These are phyloP conservation scores for Leptomonas seymouri DNA, from an alignment of 208 protist species.

Conservation along the genomic window DNA sequence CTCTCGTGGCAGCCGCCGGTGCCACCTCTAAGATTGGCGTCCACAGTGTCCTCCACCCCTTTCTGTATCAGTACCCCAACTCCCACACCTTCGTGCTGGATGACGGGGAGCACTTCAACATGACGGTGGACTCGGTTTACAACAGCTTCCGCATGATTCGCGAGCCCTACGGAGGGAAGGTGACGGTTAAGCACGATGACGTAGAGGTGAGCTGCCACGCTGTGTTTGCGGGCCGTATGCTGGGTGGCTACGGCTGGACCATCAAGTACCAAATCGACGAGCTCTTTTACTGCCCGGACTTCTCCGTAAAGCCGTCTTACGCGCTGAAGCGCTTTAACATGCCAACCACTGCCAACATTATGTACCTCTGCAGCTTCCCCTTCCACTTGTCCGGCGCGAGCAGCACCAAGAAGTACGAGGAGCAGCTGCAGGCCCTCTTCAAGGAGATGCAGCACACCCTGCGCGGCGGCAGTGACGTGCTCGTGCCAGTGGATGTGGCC, in stretches of 20 bases:
- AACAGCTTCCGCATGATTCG: constrained; percentile 79
- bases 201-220: constrained; percentile 69
- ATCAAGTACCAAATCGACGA: constrained; percentile 91
- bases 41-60: constrained; percentile 75
- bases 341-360: constrained; percentile 73
- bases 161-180: constrained; percentile 81
- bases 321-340: constrained; percentile 70
- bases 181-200: constrained; percentile 56
- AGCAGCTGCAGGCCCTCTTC: constrained; percentile 76
- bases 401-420: constrained; percentile 51
- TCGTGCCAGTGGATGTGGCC: constrained; percentile 79
- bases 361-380: constrained; percentile 68
- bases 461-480: constrained; percentile 82
- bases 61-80: constrained; percentile 85
- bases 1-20: constrained; percentile 60
- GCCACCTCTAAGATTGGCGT: constrained; percentile 83
- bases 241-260: constrained; percentile 79
- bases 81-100: constrained; percentile 40
- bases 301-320: constrained; percentile 78
- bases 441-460: constrained; percentile 81
- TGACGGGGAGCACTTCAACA: constrained; percentile 42
- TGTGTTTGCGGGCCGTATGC: constrained; percentile 72
- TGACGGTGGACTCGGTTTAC: constrained; percentile 86
- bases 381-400: constrained; percentile 23
- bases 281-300: constrained; percentile 90